Base-by-base conservation (phyloP, 2,329 filamentous ascomycete species). In the Clonostachys rosea region DNA sequence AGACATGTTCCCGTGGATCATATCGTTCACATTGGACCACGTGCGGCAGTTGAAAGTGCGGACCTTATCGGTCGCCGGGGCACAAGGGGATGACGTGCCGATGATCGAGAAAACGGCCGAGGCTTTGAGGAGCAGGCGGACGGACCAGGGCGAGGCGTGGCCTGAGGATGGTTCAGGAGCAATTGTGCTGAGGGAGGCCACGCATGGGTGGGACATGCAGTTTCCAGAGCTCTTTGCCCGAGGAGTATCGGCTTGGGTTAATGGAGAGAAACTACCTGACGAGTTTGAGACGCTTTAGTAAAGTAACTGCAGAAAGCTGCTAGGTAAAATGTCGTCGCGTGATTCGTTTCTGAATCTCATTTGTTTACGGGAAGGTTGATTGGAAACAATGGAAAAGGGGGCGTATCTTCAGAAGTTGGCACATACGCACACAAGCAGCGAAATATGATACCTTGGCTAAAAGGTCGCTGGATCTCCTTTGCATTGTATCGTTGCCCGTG, bases 161-260 rank as follows among this genome's bases (percentile, higher is more conserved):
- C 45, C 56, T 47, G 18, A 57, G 33, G 47, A 60, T 49, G 50
- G 50, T 9, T 61, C 62, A 8, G 47, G 56, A 33, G 61, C 57
- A 14, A 64, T 59, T 14, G 51, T 69, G 10, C 58, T 71, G 7
- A 56, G 47, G 30, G 58, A 60, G 17, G 70, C 67, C 14, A 56
- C 65, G 30, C 67, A 71, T 53, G 59, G 60, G 36, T 71, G 69
- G 69, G 63, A 70, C 47, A 47, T 71, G 49, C 68, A 71, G 47
- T 55, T 64, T 34, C 70, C 69, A 2, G 51, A 61, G 40, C 43
- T 71, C 7, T 72, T 71, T 52, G 64, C 66, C 1, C 53, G 56
- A 35, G 64, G 56, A 3, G 54, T 71, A 11, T 56, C 53, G 49
- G 63, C 65, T 5, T 73, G 69, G 67, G 49, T 67, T 10, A 54